Evolutionary conservation across 176 grass and related monocot genomes (phyloP).

Genomic region (Avena insularis): DNA sequence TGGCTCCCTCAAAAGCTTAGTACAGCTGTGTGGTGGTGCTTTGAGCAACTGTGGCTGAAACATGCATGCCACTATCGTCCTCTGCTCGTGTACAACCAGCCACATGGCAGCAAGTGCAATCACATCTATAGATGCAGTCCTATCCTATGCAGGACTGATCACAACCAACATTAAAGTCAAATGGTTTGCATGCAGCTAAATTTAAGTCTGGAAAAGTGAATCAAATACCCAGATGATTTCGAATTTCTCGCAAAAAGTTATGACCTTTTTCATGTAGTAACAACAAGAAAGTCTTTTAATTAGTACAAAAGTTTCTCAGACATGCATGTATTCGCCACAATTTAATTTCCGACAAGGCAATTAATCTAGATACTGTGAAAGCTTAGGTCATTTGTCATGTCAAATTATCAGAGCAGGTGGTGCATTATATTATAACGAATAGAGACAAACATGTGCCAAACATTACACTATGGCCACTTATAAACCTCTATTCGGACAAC

Average conservation of each 20-base stretch:
- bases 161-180: background rate
- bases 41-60: background rate
- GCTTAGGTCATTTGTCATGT: background rate
- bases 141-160: background rate
- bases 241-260: background rate
- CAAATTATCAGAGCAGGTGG: background rate
- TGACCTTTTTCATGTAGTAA: background rate
- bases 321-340: background rate
- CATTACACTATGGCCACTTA: background rate
- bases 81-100: constrained; percentile 12
- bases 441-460: background rate
- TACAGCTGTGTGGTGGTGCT: constrained; percentile 40
- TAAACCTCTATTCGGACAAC: background rate
- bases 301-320: background rate
- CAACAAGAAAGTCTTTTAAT: background rate
- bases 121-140: background rate
- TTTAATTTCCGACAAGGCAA: background rate
- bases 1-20: constrained; percentile 11
- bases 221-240: background rate
- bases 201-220: background rate
- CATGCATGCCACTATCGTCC: background rate
- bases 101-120: constrained; percentile 25
- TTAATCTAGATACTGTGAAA: background rate
- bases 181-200: background rate
- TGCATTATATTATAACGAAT: background rate